Percentiles rank a stretch among this genome's conserved stretches.
phyloP scores from a whole-genome alignment of 169 alveolate species.

The Eimeria falciformis region DNA sequence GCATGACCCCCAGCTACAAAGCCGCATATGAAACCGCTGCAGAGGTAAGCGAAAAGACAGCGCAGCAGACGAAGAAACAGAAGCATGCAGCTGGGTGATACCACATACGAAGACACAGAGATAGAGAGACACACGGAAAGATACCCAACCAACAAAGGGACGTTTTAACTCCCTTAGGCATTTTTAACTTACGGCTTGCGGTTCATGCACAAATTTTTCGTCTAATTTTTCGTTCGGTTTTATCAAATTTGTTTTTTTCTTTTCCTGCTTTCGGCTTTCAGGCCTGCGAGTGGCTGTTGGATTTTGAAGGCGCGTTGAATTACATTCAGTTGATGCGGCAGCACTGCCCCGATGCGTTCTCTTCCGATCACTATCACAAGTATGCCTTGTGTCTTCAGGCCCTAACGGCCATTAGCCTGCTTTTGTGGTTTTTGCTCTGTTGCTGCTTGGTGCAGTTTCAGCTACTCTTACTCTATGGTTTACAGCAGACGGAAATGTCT shows the following conservation, averaged over 20 bases:
- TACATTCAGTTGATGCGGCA: conserved; percentile 67
- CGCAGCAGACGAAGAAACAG: neutral
- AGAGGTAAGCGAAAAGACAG: conserved; percentile 55
- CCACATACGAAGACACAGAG: neutral
- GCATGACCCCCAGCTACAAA: conserved; percentile 67
- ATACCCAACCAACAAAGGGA: no score
- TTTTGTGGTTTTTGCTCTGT: no score
- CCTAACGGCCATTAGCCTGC: no score
- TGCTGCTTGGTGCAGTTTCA: no score
- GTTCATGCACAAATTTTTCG: no score
- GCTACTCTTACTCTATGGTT: no score
- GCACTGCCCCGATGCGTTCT: conserved; percentile 71
- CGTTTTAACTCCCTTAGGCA: no score
- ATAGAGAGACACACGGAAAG: neutral
- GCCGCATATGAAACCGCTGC: conserved; percentile 77
- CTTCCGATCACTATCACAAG: conserved; percentile 54
- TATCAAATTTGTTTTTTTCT: no score
- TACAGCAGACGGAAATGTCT: no score
- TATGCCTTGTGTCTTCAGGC: neutral
- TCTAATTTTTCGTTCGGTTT: no score
- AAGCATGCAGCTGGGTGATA: neutral
- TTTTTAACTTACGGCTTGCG: no score
- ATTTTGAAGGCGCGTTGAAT: conserved; percentile 72
- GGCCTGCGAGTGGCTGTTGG: conserved; percentile 76
- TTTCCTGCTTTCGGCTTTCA: neutral